Conservation (phyloP, 345 rosid genomes). For the Cochlearia excelsa region DNA sequence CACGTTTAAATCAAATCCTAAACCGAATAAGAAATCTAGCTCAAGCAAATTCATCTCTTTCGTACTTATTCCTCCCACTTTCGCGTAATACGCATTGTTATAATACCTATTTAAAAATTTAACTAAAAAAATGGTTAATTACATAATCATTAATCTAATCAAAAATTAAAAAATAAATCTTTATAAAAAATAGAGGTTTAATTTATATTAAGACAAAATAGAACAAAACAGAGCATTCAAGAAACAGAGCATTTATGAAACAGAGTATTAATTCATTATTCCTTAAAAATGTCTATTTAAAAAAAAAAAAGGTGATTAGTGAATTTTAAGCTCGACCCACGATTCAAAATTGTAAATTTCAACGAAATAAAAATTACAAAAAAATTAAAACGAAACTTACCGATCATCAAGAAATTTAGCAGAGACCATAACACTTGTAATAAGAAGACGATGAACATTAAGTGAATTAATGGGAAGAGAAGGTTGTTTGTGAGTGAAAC, state of each 20-base stretch:
- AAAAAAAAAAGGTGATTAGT: not conserved
- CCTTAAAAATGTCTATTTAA: not conserved
- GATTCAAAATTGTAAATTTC: not conserved
- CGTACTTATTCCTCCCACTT: slow-evolving; percentile 89
- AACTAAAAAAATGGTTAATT: not conserved
- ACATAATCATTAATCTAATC: slow-evolving; percentile 29
- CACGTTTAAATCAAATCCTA: slow-evolving; percentile 75
- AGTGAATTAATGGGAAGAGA: slow-evolving; percentile 75
- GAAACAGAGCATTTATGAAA: slow-evolving; percentile 20
- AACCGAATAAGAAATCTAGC: slow-evolving; percentile 77
- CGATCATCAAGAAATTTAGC: slow-evolving; percentile 93
- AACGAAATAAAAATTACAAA: not conserved
- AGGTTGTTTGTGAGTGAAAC: slow-evolving; percentile 71
- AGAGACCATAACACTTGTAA: slow-evolving; percentile 81
- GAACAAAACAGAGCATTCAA: slow-evolving; percentile 19
- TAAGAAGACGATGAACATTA: slow-evolving; percentile 84
- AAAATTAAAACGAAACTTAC: slow-evolving; percentile 41
- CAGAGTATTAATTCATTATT: not conserved
- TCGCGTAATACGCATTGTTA: slow-evolving; percentile 90
- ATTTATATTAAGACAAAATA: not conserved
- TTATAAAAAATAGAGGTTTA: slow-evolving; percentile 11
- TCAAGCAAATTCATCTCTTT: slow-evolving; percentile 81
- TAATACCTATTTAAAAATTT: slow-evolving; percentile 40
- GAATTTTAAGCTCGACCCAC: not conserved
- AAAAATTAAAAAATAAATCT: slow-evolving; percentile 3